Evolutionary conservation across 2,329 filamentous ascomycete genomes (phyloP), one percentile per base, ranked within the genome.

Genomic region (Metarhizium brunneum): DNA sequence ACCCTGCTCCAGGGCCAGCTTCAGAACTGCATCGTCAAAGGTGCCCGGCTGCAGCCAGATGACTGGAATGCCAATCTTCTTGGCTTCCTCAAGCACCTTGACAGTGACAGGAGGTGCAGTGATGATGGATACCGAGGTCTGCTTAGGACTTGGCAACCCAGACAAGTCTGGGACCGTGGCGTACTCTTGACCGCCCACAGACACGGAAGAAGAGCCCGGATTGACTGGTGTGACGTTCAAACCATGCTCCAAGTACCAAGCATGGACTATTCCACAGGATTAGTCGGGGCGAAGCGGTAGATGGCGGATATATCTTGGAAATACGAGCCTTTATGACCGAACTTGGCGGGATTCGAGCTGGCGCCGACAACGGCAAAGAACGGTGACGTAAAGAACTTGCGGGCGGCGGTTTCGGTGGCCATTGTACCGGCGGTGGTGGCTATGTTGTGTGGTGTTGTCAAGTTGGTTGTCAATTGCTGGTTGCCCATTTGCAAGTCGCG

Each of bases 31-130:
- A 53, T 88, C 82, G 67, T 96, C 85, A 67, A 88, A 97, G 16
- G 84, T 92, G 1, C 92, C 94, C 0, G 94, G 94, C 73, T 97
- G 94, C 61, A 97, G 74, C 88, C 90, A 96, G 5, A 96, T 85
- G 30, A 88, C 81, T 18, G 82, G 79, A 48, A 95, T 74, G 3
- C 91, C 86, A 11, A 87, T 76, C 55, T 81, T 76, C 69, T 85
- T 88, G 0, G 92, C 94, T 69, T 95, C 88, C 59, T 84, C 77
- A 45, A 97, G 75, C 7, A 95, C 76, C 64, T 84, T 74, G 57
- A 86, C 79, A 1, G 94, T 96, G 35, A 89, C 84, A 2, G 78
- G 71, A 0, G 94, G 92, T 3, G 90, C 90, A 13, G 94, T 97
- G 67, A 97, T 90, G 65, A 97, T 82, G 38, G 87, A 92, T 13